Evolutionary conservation across 441 rosid genomes (phyloP).

Genomic region (Gossypium davidsonii): DNA sequence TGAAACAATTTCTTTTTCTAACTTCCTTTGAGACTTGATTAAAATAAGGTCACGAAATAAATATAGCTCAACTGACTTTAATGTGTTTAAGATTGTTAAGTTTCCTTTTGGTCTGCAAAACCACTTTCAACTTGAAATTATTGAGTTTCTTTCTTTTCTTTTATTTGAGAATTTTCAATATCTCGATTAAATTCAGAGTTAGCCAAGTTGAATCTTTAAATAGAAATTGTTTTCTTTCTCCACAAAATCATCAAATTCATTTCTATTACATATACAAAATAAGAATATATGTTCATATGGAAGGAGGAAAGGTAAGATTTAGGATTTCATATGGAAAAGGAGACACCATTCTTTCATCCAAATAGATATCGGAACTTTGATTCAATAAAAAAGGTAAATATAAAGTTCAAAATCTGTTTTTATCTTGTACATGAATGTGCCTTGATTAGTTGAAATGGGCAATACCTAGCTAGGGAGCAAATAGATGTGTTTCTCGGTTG

Average conservation of each 20-base stretch:
- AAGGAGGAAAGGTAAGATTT: background rate
- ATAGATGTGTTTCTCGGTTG: background rate
- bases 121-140: background rate
- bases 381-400: background rate
- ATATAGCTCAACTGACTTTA: too few species aligned
- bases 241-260: background rate
- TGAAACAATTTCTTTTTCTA: too few species aligned
- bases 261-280: background rate
- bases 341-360: background rate
- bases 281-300: background rate
- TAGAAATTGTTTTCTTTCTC: too few species aligned
- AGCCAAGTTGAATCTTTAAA: too few species aligned
- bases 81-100: background rate
- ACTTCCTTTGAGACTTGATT: too few species aligned
- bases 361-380: background rate
- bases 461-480: background rate
- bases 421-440: background rate
- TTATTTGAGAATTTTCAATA: too few species aligned
- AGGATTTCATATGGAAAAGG: background rate
- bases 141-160: background rate
- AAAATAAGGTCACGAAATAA: too few species aligned
- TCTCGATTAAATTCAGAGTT: too few species aligned
- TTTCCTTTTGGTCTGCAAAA: background rate
- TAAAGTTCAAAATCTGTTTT: background rate
- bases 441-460: background rate